Base-by-base conservation (phyloP, 2,329 filamentous ascomycete genomes). In the Talaromyces islandicus region DNA sequence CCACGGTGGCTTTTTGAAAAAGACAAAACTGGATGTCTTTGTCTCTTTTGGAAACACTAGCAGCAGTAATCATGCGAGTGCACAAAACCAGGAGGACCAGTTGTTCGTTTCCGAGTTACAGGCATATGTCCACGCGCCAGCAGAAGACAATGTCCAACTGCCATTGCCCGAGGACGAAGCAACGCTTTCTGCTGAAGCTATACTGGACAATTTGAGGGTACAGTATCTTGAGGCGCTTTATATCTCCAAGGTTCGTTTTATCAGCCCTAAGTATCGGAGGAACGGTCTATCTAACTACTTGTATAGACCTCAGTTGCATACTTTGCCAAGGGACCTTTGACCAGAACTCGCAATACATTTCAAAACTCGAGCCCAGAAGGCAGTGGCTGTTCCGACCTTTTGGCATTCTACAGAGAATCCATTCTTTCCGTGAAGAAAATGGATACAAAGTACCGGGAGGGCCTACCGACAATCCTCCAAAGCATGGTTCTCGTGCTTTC, bases 271-370 rank as follows among this genome's bases (percentile, higher is more conserved):
- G 2, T n/a, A 35, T 25, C n/a, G 25, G 24, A 11, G 10, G 7
- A 7, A 25, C 9, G n/a, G 38, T 29, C 29, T 29, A 29, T 46
- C 43, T 64, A 69, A 70, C 60, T 60, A 35, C 57, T 43, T 25
- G 11, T 24, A 25, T 61, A 79, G 71, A 75, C 78, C n/a, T 80
- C 78, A 29, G 68, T 81, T 58, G 79, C 79, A 58, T 81, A 81
- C 64, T 81, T 81, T 66, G 78, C 78, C 38, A 81, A 81, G 69
- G 79, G 79, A 4, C 78, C 79, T 17, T 67, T 81, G 56, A 73
- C 78, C 14, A 75, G 79, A 29, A 78, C 76, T 29, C 75, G 79
- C 32, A 73, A 70, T 43, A 71, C 72, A 56, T 75, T 76, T 32
- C 71, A 74, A 59, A 65, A 67, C 10, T 60, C 67, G 11, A 69